Evolutionary conservation across 1,284 basidiomycete genomes (phyloP).

Genomic region (Tranzscheliella williamsii): DNA sequence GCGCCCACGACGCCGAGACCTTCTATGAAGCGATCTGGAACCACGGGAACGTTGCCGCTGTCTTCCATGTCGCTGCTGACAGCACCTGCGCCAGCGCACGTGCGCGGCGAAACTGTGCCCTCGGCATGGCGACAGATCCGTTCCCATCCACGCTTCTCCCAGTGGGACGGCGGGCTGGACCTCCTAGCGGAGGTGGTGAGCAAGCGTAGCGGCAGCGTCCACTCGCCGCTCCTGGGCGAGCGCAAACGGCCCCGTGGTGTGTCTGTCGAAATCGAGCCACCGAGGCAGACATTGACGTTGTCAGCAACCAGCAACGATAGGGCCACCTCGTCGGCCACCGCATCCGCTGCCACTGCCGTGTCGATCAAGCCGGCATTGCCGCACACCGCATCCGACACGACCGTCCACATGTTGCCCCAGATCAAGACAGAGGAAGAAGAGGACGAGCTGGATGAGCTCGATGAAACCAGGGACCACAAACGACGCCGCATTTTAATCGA

Average conservation of each 20-base stretch:
- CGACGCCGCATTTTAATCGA: conserved; percentile 42
- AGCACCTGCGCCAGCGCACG: background rate
- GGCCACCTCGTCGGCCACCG: conserved; percentile 3
- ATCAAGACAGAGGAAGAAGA: conserved; percentile 10
- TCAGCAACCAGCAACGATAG: conserved; percentile 20
- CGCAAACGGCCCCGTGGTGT: conserved; percentile 5
- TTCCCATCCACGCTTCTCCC: conserved; percentile 51
- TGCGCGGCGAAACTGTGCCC: conserved; percentile 40
- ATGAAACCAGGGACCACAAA: conserved; percentile 19
- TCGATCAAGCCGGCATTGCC: conserved; percentile 4
- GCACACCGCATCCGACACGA: conserved; percentile 11
- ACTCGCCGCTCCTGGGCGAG: conserved; percentile 20
- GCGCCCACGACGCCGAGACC: no score
- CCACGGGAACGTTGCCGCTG: conserved; percentile 4
- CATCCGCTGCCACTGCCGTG: background rate
- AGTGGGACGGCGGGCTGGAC: conserved; percentile 52
- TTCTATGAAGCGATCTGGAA: conserved; percentile 7
- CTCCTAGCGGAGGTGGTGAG: conserved; percentile 57
- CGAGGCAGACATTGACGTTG: conserved; percentile 1
- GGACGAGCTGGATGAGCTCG: conserved; percentile 1
- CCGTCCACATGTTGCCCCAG: background rate
- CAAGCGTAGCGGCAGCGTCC: conserved; percentile 27
- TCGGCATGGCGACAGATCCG: conserved; percentile 53
- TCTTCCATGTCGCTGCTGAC: background rate
- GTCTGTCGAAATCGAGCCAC: conserved; percentile 30